These are phyloP conservation scores for Beauveria australis DNA, from an alignment of 2,329 filamentous ascomycete species.

Conservation along the genomic window DNA sequence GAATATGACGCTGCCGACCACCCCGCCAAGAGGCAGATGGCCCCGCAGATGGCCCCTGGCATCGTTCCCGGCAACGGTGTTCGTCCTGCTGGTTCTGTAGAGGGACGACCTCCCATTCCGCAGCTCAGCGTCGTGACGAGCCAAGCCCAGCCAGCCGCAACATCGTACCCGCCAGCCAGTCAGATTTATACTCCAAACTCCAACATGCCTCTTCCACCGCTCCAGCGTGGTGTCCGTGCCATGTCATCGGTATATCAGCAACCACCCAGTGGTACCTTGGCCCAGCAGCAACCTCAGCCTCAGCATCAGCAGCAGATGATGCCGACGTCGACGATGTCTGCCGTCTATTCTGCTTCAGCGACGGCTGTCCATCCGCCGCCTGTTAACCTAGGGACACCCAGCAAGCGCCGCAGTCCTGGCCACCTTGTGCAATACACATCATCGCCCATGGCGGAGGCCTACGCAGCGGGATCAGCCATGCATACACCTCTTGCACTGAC, in stretches of 20 bases:
- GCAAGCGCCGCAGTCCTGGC: constrained; percentile 45
- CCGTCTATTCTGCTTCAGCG: constrained; percentile 12
- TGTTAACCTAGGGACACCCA: constrained; percentile 40
- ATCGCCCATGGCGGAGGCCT: constrained; percentile 60
- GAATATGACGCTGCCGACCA: constrained; percentile 45
- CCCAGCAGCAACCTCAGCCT: constrained; percentile 6
- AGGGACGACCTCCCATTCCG: constrained; percentile 55
- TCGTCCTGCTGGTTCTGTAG: constrained; percentile 14
- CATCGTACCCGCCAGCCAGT: constrained; percentile 12
- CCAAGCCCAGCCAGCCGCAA: constrained; percentile 17
- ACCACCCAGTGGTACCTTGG: constrained; percentile 35
- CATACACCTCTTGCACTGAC: constrained; percentile 52
- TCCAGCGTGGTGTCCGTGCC: constrained; percentile 54
- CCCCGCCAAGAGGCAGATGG: constrained; percentile 42
- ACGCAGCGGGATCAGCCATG: constrained; percentile 40
- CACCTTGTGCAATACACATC: constrained; percentile 44
- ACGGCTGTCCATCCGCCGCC: constrained; percentile 14
- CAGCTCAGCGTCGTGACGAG: constrained; percentile 59
- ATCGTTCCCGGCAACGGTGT: not conserved
- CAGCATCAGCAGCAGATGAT: constrained; percentile 11
- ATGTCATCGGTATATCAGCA: constrained; percentile 71
- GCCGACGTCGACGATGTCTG: constrained; percentile 10
- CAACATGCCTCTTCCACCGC: constrained; percentile 50
- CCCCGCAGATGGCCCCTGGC: constrained; percentile 14
- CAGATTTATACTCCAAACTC: constrained; percentile 16